These are phyloP conservation scores for Nosema bombycis DNA, from an alignment of 371 early-diverging fungal species.

Conservation along the genomic window DNA sequence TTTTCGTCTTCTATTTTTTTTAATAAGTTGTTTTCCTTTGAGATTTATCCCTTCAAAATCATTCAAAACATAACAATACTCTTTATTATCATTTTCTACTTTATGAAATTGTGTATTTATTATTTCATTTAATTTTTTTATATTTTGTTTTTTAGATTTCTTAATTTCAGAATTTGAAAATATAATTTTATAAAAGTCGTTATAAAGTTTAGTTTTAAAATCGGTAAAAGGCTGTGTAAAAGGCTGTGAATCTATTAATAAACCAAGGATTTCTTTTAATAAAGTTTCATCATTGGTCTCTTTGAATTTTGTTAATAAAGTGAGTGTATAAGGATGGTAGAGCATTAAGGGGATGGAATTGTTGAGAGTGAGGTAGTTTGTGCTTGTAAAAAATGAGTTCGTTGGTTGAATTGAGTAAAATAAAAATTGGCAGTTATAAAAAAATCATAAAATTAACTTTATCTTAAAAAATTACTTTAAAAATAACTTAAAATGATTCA, in stretches of 20 bases:
- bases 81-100: neutral
- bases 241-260: neutral
- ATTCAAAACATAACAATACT: neutral
- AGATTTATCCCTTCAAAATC: neutral
- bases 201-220: neutral
- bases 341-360: constrained; percentile 2
- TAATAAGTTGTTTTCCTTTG: neutral
- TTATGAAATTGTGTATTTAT: neutral
- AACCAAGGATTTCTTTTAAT: neutral
- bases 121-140: neutral
- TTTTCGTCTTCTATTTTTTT: neutral
- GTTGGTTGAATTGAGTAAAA: neutral
- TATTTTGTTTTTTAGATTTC: neutral
- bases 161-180: neutral
- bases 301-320: neutral
- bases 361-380: neutral
- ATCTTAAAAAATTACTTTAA: neutral
- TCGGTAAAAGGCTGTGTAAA: too few species aligned
- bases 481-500: neutral
- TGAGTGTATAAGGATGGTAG: constrained; percentile 5
- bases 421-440: neutral
- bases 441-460: neutral
- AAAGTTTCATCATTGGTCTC: neutral
- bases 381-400: neutral
- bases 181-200: constrained; percentile 5